phyloP scores from a whole-genome alignment of 169 alveolate genomes.

The Fabrea salina region DNA sequence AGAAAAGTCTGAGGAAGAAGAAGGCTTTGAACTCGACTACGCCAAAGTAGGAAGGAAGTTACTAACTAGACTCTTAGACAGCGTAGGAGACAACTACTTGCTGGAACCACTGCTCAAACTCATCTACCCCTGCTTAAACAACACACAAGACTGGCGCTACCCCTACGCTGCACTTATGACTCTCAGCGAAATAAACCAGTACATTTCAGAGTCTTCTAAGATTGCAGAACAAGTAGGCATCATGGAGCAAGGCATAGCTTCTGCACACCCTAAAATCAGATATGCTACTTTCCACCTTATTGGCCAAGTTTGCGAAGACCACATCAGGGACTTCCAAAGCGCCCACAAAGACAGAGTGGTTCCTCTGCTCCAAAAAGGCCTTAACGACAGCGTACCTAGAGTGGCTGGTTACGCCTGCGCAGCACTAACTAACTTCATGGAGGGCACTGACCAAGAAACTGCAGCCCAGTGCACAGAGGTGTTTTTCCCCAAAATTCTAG shows the following conservation, averaged over 20 bases:
- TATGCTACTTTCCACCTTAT: conserved; percentile 68
- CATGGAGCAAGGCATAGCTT: conserved; percentile 44
- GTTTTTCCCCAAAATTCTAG: conserved; percentile 36
- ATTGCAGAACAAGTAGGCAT: conserved; percentile 53
- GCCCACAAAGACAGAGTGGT: conserved; percentile 55
- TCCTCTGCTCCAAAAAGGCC: conserved; percentile 49
- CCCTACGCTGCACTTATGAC: conserved; percentile 67
- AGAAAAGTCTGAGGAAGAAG: conserved; percentile 56
- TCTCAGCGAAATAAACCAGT: conserved; percentile 61
- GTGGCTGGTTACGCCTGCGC: conserved; percentile 73
- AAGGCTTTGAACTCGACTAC: conserved; percentile 37
- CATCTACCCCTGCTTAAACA: conserved; percentile 28
- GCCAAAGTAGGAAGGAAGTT: conserved; percentile 30
- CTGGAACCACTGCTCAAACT: not conserved
- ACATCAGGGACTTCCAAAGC: conserved; percentile 55
- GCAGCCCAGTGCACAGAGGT: conserved; percentile 37
- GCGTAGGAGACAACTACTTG: conserved; percentile 15
- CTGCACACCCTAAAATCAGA: conserved; percentile 67
- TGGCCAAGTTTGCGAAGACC: conserved; percentile 61
- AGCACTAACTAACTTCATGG: conserved; percentile 64
- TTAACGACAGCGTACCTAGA: conserved; percentile 58
- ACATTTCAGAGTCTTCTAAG: conserved; percentile 50
- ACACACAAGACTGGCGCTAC: conserved; percentile 66
- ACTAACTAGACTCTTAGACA: not conserved
- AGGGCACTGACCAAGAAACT: conserved; percentile 44